Evolutionary conservation across 2,329 filamentous ascomycete species (phyloP), one percentile per base, ranked within the genome.

Genomic region (Metarhizium robertsii): DNA sequence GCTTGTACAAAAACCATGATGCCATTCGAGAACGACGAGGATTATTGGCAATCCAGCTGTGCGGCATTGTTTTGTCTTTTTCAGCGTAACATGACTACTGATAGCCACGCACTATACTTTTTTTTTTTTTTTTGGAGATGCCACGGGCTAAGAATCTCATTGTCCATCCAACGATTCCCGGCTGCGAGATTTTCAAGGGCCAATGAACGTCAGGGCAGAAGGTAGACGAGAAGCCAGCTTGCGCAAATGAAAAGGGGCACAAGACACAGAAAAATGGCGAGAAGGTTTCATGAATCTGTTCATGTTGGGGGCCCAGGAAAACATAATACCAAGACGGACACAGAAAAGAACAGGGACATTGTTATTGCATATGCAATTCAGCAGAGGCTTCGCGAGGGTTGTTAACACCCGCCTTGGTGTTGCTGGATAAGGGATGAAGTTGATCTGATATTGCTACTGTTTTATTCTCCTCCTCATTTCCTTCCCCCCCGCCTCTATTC

Each of bases 1-100:
- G 53, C 50, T 54, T 53, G 53, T 53, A 45, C 52, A 53, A 53
- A 36, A 36, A 46, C 53, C 48, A 55, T 46, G 53, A 55, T 48
- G 53, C 51, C 53, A 47, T 51, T 45, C 48, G 48, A 53, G 25
- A 46, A 56, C 46, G 54, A 55, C 50, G 16, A 55, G 18, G 46
- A 40, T 30, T 48, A 11, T 14, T 48, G 34, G 52, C 52, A 53
- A 38, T 43, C 50, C 52, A 32, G 52, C 34, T 57, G 52, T 48
- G 54, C 55, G 36, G 55, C 30, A 52, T 54, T n/a, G 13, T 51
- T 57, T 42, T 25, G 25, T 25, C 49, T 50, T 38, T 52, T 38
- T 52, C 16, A 52, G 52, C 55, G 52, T 38, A 52, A 46, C 52
- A 54, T 20, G 49, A 47, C 43, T 51, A 16, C 47, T 52, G 2